Evolutionary conservation across 805 yeast species (phyloP), one percentile per base, ranked within the genome.

Genomic region (Zygosaccharomyces rouxii): DNA sequence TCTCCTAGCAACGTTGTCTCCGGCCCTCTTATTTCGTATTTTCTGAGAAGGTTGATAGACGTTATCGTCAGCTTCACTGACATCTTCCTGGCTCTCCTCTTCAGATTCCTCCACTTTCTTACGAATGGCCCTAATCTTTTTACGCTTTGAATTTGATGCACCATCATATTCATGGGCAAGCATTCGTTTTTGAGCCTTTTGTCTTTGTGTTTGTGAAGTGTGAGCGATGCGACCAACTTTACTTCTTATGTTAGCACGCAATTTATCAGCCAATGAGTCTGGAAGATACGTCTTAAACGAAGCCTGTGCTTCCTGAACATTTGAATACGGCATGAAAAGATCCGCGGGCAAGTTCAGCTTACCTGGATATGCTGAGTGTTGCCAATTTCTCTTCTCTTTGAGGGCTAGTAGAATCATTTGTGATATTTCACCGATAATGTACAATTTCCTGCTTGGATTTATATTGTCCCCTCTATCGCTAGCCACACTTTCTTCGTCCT

Each of bases 311-410:
- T 80, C 84, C 13, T 71, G 68, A 2, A 77, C 61, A n/a, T 77
- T 71, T 7, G 71, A 70, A 73, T 84, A 79, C 1, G 86, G 79
- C n/a, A 73, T 69, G 65, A 76, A 88, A 7, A 86, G 62, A 59
- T 89, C 96, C n/a, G 74, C 67, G 0, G 92, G 83, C 16, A 89
- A 64, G 16, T 79, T 77, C 14, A 85, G 64, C 57, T 83, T 85
- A 1, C 92, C 95, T 0, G 96, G 95, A 81, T 90, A 89, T 0
- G 89, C 81, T 21, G 83, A 78, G 48, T 86, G 71, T 19, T 77
- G 76, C 95, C 96, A 88, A 39, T 73, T 74, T 56, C 76, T 81
- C 21, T 67, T 58, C 21, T 77, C 82, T 38, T 83, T 78, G 21
- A 80, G 67, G 48, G 77, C 80, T 47, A 81, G 77, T 40, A 89